Conservation (phyloP, 495 filamentous ascomycete species). For the Penicillium pancosmium region DNA sequence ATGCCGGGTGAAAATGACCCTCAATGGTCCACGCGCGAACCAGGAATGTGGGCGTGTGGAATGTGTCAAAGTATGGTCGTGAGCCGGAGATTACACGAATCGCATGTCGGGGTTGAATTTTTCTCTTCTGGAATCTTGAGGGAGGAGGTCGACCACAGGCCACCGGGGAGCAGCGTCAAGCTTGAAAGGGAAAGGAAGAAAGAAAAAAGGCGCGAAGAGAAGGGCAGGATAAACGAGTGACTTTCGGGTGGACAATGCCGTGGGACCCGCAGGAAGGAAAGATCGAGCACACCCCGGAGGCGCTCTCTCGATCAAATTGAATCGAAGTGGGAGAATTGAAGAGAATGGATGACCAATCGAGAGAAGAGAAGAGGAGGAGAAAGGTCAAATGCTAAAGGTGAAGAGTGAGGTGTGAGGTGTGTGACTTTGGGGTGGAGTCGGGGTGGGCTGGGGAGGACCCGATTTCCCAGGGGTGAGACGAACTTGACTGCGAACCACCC, state of each 20-base stretch:
- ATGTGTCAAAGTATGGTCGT: constrained; percentile 28
- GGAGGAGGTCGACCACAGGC: constrained; percentile 21
- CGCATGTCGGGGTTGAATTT: constrained; percentile 12
- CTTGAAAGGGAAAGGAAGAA: constrained; percentile 26
- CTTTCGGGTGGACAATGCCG: constrained; percentile 24
- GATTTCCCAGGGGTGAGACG: constrained; percentile 3
- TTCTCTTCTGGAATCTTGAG: not conserved
- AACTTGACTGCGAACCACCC: constrained; percentile 1
- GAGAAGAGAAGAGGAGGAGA: constrained; percentile 15
- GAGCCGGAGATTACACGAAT: constrained; percentile 12
- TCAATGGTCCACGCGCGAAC: constrained; percentile 6
- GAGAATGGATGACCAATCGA: constrained; percentile 22
- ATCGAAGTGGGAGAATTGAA: constrained; percentile 15
- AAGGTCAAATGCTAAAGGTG: constrained; percentile 13
- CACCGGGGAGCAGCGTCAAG: constrained; percentile 26
- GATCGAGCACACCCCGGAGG: constrained; percentile 27
- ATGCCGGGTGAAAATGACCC: constrained; percentile 27
- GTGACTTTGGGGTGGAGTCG: constrained; percentile 16
- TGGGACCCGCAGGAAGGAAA: constrained; percentile 25
- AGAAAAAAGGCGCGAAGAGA: constrained; percentile 12
- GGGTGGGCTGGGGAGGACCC: not conserved
- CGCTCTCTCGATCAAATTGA: constrained; percentile 21
- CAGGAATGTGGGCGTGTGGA: constrained; percentile 24
- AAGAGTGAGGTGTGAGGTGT: constrained; percentile 20
- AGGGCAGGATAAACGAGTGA: constrained; percentile 37